Conservation (phyloP, 2,329 filamentous ascomycete genomes). For the Teratosphaeriaceae sp. region DNA sequence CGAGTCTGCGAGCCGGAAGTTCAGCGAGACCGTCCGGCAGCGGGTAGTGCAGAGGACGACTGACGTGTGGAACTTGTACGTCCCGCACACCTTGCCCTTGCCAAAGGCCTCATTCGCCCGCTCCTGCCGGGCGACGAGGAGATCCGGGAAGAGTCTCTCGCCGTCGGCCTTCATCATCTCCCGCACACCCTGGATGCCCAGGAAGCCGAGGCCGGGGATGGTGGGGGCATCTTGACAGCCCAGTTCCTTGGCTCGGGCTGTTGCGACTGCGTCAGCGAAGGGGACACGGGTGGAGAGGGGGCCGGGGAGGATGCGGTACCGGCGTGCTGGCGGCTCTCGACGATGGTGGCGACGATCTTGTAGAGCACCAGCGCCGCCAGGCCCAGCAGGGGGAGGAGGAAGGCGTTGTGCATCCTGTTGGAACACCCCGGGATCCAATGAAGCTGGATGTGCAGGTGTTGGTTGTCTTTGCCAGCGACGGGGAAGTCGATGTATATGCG, state of each 20-base stretch:
- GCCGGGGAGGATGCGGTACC: constrained; percentile 3
- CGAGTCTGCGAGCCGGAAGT: no score
- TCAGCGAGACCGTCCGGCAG: no score
- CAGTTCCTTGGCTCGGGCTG: constrained; percentile 17
- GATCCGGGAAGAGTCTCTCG: constrained; percentile 22
- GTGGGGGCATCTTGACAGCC: constrained; percentile 20
- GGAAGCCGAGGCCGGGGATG: constrained; percentile 19
- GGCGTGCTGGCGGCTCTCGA: constrained; percentile 6
- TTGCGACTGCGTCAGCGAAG: neutral
- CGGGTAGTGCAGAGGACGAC: no score
- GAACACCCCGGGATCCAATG: no score
- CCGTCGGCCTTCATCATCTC: constrained; percentile 23
- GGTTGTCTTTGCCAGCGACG: no score
- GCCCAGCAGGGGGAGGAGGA: constrained; percentile 18
- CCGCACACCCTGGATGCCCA: constrained; percentile 24
- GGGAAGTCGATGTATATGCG: no score
- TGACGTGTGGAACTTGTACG: constrained; percentile 15
- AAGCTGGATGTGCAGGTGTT: no score
- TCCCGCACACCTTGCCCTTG: constrained; percentile 17
- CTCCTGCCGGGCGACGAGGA: constrained; percentile 20
- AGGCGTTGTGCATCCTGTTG: constrained; percentile 21
- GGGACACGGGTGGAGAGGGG: neutral
- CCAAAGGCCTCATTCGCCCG: constrained; percentile 19
- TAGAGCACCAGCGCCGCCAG: constrained; percentile 17
- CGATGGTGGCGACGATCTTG: constrained; percentile 16